Evolutionary conservation across 176 grass and related monocot species (phyloP).

Genomic region (Oryza nivara): DNA sequence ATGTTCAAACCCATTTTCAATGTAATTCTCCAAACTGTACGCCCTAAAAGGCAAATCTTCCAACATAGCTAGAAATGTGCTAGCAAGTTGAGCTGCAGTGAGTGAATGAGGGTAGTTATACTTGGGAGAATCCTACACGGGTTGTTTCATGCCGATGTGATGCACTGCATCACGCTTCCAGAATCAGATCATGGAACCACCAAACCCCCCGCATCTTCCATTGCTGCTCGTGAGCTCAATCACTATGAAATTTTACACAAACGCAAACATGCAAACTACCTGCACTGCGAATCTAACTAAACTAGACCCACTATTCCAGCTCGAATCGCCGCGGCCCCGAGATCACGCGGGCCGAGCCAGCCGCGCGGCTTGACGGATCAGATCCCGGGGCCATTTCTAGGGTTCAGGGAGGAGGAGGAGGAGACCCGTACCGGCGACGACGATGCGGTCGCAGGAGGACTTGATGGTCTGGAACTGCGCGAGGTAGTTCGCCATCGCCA

Average conservation of each 20-base stretch:
- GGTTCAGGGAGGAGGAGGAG: neutral
- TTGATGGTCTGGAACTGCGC: constrained; percentile 99
- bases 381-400: neutral
- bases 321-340: neutral
- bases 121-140: neutral
- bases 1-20: neutral
- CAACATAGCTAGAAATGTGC: neutral
- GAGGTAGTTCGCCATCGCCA: constrained; percentile 90
- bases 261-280: neutral
- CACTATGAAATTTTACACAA: constrained; percentile 14
- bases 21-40: neutral
- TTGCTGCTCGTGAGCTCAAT: constrained; percentile 10
- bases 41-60: neutral
- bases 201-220: neutral
- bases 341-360: constrained; percentile 24
- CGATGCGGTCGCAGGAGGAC: constrained; percentile 90
- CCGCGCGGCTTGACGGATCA: neutral
- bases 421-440: constrained; percentile 72
- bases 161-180: neutral
- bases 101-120: neutral
- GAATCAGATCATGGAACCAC: neutral
- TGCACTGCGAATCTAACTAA: constrained; percentile 11
- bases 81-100: neutral
- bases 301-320: neutral
- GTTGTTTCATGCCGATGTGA: neutral